Conservation (phyloP, 2,329 filamentous ascomycete genomes). For the Pseudogymnoascus sp. region DNA sequence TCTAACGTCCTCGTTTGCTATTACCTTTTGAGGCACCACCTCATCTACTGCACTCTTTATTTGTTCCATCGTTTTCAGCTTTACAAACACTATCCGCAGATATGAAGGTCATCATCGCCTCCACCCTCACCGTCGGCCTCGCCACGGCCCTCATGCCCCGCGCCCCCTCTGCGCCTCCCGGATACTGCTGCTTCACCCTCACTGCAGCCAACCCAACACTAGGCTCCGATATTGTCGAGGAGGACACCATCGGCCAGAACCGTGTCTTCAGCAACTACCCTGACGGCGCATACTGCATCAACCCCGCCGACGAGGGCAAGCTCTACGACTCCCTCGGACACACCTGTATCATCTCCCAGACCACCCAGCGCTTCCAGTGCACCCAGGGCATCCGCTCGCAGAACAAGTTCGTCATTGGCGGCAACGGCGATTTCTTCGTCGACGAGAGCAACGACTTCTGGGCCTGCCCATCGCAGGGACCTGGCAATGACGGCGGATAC, state of each 20-base stretch:
- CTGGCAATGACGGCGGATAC: conserved; percentile 23
- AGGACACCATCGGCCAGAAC: conserved; percentile 22
- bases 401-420: conserved; percentile 19
- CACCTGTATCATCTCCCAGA: conserved; percentile 22
- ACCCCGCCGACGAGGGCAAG: conserved; percentile 10
- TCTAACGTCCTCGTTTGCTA: neutral
- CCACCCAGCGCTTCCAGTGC: conserved; percentile 22
- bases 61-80: neutral
- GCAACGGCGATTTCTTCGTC: conserved; percentile 19
- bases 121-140: conserved; percentile 13
- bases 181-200: conserved; percentile 24
- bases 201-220: conserved; percentile 17
- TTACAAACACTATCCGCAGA: neutral
- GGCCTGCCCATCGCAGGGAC: conserved; percentile 23
- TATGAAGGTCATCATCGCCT: conserved; percentile 10
- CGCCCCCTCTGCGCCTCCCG: conserved; percentile 10
- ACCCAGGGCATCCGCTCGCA: conserved; percentile 12
- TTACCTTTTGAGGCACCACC: neutral
- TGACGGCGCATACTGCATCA: conserved; percentile 20
- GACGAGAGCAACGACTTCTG: conserved; percentile 18
- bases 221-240: conserved; percentile 16
- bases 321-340: conserved; percentile 20
- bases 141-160: conserved; percentile 19
- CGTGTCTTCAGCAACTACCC: conserved; percentile 22
- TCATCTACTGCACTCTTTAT: neutral